Conservation (phyloP, 352 stramenopile species). For the Phytophthora ramorum region DNA sequence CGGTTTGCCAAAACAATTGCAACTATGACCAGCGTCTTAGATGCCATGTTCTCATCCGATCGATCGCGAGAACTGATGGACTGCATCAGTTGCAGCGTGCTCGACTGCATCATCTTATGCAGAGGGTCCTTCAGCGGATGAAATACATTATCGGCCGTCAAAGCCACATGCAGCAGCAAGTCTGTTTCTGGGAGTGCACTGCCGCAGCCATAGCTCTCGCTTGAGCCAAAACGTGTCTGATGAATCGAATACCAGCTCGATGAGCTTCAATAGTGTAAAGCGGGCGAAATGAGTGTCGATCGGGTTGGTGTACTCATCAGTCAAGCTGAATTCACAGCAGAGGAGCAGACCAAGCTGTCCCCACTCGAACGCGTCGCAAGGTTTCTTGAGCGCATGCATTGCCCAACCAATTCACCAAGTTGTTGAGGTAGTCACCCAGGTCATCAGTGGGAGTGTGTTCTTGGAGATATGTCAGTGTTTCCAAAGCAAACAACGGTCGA, state of each 20-base stretch:
- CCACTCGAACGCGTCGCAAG: not conserved
- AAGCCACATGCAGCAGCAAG: constrained; percentile 5
- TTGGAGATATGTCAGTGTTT: not conserved
- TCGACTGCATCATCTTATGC: too few relatives aligned
- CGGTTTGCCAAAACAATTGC: not conserved
- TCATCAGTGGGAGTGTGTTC: not conserved
- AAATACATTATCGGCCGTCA: not conserved
- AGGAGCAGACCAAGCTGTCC: not conserved
- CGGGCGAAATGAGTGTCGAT: constrained; percentile 4
- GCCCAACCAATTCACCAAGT: not conserved
- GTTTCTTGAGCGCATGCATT: not conserved
- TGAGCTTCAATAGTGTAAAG: not conserved
- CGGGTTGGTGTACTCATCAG: not conserved
- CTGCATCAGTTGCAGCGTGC: not conserved
- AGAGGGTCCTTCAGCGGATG: not conserved
- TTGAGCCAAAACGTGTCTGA: not conserved
- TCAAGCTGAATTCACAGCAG: not conserved
- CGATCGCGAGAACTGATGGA: not conserved
- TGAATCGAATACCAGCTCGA: not conserved
- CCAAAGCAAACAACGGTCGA: not conserved
- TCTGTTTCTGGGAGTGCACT: not conserved
- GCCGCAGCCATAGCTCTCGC: not conserved
- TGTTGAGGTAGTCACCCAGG: constrained; percentile 3
- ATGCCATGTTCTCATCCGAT: not conserved
- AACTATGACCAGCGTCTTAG: not conserved